Base-by-base conservation (phyloP, 345 rosid genomes). In the Melaleuca alternifolia region DNA sequence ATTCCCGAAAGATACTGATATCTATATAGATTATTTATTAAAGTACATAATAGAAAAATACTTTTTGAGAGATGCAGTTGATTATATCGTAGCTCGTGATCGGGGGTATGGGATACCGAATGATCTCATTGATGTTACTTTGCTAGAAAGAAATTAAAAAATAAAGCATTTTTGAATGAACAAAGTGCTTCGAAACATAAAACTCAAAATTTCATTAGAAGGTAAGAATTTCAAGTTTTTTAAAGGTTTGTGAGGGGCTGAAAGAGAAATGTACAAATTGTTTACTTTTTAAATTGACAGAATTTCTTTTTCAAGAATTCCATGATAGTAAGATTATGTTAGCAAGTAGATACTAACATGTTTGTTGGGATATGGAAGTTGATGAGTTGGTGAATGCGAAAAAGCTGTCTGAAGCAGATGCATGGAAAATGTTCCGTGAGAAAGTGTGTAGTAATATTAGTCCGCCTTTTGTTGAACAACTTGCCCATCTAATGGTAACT, bases 271-370 rank as follows among this genome's bases (percentile, higher is more conserved):
- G n/a, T n/a, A n/a, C n/a, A n/a, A n/a, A n/a, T n/a, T n/a, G n/a
- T n/a, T n/a, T n/a, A n/a, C n/a, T n/a, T n/a, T n/a, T n/a, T n/a
- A n/a, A n/a, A n/a, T n/a, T n/a, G n/a, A n/a, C n/a, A n/a, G n/a
- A n/a, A n/a, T n/a, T n/a, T n/a, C n/a, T n/a, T n/a, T n/a, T n/a
- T n/a, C n/a, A n/a, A n/a, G 89, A 86, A 65, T 20, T 28, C 11
- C 87, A 84, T 44, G 89, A 88, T 37, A 86, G 89, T 83, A 90
- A 91, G 83, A 86, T 91, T 30, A 88, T 91, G 7, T 51, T 91
- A 82, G 87, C 93, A 13, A 89, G 92, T 41, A 83, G 89, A 51
- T 77, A 83, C 37, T 54, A 57, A n/a, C 83, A 82, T n/a, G 90
- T 89, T 54, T 59, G 71, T 48, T 12, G 11, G 37, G 84, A 53